Evolutionary conservation across 345 rosid species (phyloP), one percentile per base, ranked within the genome.

Genomic region (Brassica carinata): DNA sequence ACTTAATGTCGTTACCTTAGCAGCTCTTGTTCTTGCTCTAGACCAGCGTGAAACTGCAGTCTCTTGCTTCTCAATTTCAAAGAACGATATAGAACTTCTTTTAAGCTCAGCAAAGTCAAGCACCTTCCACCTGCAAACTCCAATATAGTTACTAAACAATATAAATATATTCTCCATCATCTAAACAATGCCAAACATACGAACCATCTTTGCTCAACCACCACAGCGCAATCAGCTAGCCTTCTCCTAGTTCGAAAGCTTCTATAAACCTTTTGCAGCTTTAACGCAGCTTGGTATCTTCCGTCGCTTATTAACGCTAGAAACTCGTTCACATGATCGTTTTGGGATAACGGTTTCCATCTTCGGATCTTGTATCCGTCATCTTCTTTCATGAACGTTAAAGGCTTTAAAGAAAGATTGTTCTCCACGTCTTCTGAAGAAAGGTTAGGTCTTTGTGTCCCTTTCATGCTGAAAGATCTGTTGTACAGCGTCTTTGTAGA

Each of bases 141-240:
- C 51, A 61, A 19, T 53, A 29, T 14, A 75, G 64, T 71, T 5
- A 67, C 77, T 67, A 77, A 38, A 59, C 64, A 55, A 55, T 8
- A 59, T 26, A 65, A 58, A 0, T 34, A 14, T 14, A 7, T 17
- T 1, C 33, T 15, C 29, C 15, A 38, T 15, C n/a, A 7, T 23
- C 5, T 3, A 69, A 14, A 75, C 14, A 59, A 31, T 48, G 38
- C 64, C 64, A 72, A 66, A 14, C 29, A 5, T 14, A 85, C 87
- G 5, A 73, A 93, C 98, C 99, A 95, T 95, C 91, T 89, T 77
- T 95, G 98, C 85, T 95, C 99, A 62, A 85, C 99, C 9, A 90
- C 82, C 72, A 95, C 97, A 9, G 97, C 99, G 69, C 98, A 93
- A 84, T 95, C 98, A 55, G 99, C 98, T 40, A 95, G 85, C 87